Conservation (phyloP, 139 green algal species). For the Zygnema cylindricum region DNA sequence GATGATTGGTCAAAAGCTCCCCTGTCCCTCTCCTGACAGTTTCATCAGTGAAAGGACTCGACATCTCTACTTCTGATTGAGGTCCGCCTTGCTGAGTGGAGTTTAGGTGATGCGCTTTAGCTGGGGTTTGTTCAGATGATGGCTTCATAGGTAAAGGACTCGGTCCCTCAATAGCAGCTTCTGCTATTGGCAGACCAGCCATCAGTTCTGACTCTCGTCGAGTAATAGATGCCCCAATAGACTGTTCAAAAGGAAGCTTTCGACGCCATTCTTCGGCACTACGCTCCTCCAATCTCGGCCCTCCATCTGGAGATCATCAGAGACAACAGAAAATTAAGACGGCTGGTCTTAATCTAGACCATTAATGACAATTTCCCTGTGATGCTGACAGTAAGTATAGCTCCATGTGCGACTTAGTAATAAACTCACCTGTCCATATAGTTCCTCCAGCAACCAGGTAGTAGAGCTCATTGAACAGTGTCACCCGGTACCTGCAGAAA, state of each 20-base stretch:
- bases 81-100: background rate
- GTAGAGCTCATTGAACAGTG: conserved; percentile 68
- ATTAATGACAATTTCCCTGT: too few relatives aligned
- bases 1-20: background rate
- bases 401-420: background rate
- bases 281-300: conserved; percentile 43
- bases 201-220: background rate
- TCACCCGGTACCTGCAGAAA: conserved; percentile 51
- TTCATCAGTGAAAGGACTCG: too few relatives aligned
- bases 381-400: too few relatives aligned
- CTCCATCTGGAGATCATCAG: conserved; percentile 18
- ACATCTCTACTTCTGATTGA: too few relatives aligned
- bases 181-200: background rate
- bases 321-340: too few relatives aligned
- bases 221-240: background rate
- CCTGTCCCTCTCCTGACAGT: background rate
- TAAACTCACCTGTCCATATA: conserved; percentile 58
- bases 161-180: background rate
- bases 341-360: too few relatives aligned
- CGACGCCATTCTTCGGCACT: conserved; percentile 20
- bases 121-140: background rate
- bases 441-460: conserved; percentile 63
- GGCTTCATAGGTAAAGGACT: background rate
- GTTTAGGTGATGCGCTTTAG: too few relatives aligned
- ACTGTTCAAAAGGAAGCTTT: background rate